Percentiles rank a stretch among this genome's conserved stretches.
phyloP scores from a whole-genome alignment of 495 filamentous ascomycete genomes.

The Penicillium nucicola region DNA sequence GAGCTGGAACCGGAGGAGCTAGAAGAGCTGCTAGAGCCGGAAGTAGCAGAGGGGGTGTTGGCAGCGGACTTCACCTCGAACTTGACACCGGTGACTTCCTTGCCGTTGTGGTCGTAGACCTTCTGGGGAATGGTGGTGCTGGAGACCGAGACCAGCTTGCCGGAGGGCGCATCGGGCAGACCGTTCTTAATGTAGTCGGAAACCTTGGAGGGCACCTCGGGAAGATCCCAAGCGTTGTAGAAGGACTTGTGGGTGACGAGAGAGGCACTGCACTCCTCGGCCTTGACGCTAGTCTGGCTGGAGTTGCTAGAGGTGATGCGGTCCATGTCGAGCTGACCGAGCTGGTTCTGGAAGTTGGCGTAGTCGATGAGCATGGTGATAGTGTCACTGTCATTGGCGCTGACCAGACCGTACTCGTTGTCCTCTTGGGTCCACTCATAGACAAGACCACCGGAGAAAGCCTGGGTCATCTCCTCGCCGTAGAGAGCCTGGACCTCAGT shows the following conservation, averaged over 20 bases:
- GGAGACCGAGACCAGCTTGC: slow-evolving; percentile 58
- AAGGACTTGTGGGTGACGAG: slow-evolving; percentile 64
- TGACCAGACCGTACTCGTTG: slow-evolving; percentile 78
- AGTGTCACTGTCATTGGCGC: slow-evolving; percentile 61
- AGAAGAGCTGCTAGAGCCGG: slow-evolving; percentile 22
- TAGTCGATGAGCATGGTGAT: slow-evolving; percentile 68
- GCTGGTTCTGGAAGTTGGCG: slow-evolving; percentile 70
- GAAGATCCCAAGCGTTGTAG: slow-evolving; percentile 73
- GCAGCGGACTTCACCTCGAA: slow-evolving; percentile 51
- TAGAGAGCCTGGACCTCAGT: slow-evolving; percentile 81
- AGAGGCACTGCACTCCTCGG: slow-evolving; percentile 56
- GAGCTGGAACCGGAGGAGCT: slow-evolving; percentile 35
- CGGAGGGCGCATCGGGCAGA: slow-evolving; percentile 47
- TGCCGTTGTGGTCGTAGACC: slow-evolving; percentile 55
- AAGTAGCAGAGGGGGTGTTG: slow-evolving; percentile 29
- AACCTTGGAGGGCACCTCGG: slow-evolving; percentile 49
- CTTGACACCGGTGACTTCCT: slow-evolving; percentile 47
- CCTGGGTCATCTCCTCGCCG: slow-evolving; percentile 69
- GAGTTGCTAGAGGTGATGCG: slow-evolving; percentile 57
- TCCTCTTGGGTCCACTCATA: slow-evolving; percentile 83
- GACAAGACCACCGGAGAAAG: slow-evolving; percentile 83
- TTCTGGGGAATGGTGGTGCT: slow-evolving; percentile 46
- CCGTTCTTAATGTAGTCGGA: slow-evolving; percentile 53
- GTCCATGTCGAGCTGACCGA: slow-evolving; percentile 67
- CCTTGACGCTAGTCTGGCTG: slow-evolving; percentile 44